Conservation (phyloP, 345 rosid species). For the Citropsis articulata region DNA sequence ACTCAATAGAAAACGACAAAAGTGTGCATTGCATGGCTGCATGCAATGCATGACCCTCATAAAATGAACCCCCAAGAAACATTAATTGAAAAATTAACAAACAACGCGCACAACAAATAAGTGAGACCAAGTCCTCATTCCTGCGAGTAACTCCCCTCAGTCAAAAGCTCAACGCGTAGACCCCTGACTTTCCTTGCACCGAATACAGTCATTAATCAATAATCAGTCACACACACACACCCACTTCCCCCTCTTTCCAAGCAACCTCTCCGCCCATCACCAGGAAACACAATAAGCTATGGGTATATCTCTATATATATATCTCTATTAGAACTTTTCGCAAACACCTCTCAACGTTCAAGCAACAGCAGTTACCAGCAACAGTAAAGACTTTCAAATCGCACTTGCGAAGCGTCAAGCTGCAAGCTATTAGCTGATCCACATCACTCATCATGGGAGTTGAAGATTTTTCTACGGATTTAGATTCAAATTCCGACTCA, state of each 20-base stretch:
- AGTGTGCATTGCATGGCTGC: not conserved
- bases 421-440: too few relatives aligned
- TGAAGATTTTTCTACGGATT: not conserved
- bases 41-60: not conserved
- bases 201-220: not conserved
- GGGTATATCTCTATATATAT: not conserved
- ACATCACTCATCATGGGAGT: not conserved
- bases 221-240: too few relatives aligned
- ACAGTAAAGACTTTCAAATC: not conserved
- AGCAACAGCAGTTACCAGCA: not conserved
- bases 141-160: not conserved
- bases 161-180: conserved; percentile 6
- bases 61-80: too few relatives aligned
- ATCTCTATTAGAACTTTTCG: not conserved
- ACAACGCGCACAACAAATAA: too few relatives aligned
- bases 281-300: not conserved
- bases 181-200: not conserved
- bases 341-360: not conserved
- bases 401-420: too few relatives aligned
- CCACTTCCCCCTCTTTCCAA: not conserved
- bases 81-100: too few relatives aligned
- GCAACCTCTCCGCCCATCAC: not conserved
- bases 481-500: conserved; percentile 11
- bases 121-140: not conserved
- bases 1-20: not conserved